A percentile compares a stretch with the other conserved stretches of the same genome.
Evolutionary conservation across 1,284 basidiomycete species (phyloP).

Genomic region (Tremellales sp.): DNA sequence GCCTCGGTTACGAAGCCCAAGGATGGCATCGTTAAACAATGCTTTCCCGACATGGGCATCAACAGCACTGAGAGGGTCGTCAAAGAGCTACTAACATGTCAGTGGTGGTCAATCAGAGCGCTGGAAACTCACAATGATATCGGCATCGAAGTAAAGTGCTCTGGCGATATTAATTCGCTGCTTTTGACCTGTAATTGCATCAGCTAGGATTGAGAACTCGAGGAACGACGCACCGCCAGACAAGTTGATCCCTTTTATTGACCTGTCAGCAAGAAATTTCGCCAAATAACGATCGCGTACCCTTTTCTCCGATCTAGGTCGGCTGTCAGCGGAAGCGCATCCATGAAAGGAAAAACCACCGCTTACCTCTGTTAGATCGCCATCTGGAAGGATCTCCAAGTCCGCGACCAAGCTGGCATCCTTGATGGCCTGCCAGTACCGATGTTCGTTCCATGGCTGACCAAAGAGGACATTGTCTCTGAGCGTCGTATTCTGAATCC

Average conservation of each 20-base stretch:
- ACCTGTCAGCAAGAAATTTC: not conserved
- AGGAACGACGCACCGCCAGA: conserved; percentile 56
- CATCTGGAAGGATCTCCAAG: conserved; percentile 66
- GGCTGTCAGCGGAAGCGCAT: conserved; percentile 4
- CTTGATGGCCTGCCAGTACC: conserved; percentile 64
- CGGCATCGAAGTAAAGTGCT: conserved; percentile 67
- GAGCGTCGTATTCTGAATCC: conserved; percentile 81
- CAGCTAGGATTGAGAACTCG: conserved; percentile 40
- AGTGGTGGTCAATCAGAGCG: not conserved
- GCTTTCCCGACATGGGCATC: conserved; percentile 68
- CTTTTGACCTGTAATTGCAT: conserved; percentile 19
- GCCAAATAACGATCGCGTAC: conserved; percentile 52
- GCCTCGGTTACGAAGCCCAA: conserved; percentile 57
- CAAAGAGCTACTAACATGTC: conserved; percentile 52
- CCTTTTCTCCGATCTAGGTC: conserved; percentile 61
- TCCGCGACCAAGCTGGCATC: conserved; percentile 63
- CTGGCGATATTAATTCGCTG: conserved; percentile 66
- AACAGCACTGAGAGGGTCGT: conserved; percentile 72
- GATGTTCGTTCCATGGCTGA: conserved; percentile 60
- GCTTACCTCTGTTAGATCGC: conserved; percentile 62
- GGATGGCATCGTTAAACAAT: conserved; percentile 64
- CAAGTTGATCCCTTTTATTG: conserved; percentile 39
- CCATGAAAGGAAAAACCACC: not conserved
- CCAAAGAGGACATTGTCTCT: conserved; percentile 61
- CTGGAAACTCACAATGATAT: conserved; percentile 54